phyloP scores from a whole-genome alignment of 2,329 filamentous ascomycete genomes.

The Epichloe bromicola region DNA sequence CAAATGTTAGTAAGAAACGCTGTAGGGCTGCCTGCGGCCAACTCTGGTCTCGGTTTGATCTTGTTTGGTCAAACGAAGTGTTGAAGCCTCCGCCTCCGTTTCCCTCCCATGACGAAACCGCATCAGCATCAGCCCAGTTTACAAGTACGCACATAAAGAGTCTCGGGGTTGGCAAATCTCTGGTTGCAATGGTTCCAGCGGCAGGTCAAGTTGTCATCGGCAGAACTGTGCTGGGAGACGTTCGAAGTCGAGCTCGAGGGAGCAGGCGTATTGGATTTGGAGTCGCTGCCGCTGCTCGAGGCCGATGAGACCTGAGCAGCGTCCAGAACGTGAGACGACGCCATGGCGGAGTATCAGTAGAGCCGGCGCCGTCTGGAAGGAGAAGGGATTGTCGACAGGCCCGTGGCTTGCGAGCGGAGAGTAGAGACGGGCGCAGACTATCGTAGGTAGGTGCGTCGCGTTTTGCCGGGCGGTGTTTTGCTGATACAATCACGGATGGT shows the following conservation, averaged over 20 bases:
- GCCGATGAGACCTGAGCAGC: slow-evolving; percentile 9
- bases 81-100: background rate
- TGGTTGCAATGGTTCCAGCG: slow-evolving; percentile 47
- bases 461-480: background rate
- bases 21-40: background rate
- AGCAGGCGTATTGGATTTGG: slow-evolving; percentile 40
- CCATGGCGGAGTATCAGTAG: slow-evolving; percentile 17
- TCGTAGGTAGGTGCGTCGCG: background rate
- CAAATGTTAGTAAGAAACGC: background rate
- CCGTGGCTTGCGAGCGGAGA: background rate
- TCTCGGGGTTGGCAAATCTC: slow-evolving; percentile 43
- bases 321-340: slow-evolving; percentile 20
- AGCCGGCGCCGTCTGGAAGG: slow-evolving; percentile 4
- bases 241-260: slow-evolving; percentile 35
- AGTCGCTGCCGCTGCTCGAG: slow-evolving; percentile 26
- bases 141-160: slow-evolving; percentile 41
- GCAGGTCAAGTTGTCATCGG: slow-evolving; percentile 44
- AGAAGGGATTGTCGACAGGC: background rate
- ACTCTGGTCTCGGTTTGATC: background rate
- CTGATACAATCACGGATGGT: background rate
- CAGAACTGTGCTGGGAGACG: slow-evolving; percentile 28
- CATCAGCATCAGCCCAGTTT: background rate
- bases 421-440: background rate
- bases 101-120: background rate
- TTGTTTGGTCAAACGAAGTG: background rate